phyloP scores from a whole-genome alignment of 1,284 basidiomycete species.

The Crocinoboletus sp. region DNA sequence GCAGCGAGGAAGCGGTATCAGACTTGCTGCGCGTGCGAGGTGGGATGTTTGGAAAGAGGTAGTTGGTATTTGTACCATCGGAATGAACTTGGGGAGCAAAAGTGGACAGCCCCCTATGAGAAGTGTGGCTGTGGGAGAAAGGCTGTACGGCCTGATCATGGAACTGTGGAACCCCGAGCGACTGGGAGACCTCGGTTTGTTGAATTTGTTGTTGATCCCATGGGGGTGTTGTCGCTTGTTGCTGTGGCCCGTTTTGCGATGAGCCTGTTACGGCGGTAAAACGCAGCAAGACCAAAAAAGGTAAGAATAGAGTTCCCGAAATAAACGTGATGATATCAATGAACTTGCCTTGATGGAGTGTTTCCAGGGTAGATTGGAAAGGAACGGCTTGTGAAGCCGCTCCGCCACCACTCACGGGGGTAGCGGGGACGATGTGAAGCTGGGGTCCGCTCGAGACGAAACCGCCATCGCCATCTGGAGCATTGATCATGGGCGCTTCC shows the following conservation, averaged over 20 bases:
- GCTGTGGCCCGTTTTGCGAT: constrained; percentile 30
- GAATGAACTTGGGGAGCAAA: constrained; percentile 30
- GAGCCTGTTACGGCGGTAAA: constrained; percentile 29
- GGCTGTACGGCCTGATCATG: constrained; percentile 31
- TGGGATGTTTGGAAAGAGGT: constrained; percentile 32
- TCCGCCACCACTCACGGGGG: constrained; percentile 62
- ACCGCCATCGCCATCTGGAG: constrained; percentile 58
- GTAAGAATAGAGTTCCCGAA: constrained; percentile 33
- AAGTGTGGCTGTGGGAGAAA: constrained; percentile 33
- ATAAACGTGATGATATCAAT: constrained; percentile 25
- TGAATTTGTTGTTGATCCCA: constrained; percentile 36
- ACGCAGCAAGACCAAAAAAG: constrained; percentile 22
- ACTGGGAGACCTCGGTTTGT: constrained; percentile 28
- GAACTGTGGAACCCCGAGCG: constrained; percentile 31
- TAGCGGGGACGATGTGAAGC: constrained; percentile 77
- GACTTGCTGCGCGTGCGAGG: constrained; percentile 54
- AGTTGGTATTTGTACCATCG: constrained; percentile 35
- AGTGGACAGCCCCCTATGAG: constrained; percentile 33
- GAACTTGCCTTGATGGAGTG: constrained; percentile 48
- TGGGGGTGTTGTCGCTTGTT: constrained; percentile 32
- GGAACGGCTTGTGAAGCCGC: constrained; percentile 42
- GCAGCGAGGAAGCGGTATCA: constrained; percentile 48
- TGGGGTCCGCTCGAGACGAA: constrained; percentile 48
- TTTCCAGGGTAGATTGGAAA: constrained; percentile 45
- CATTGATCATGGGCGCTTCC: constrained; percentile 56